phyloP scores from a whole-genome alignment of 140 eudicot species.

The Senecio squalidus region DNA sequence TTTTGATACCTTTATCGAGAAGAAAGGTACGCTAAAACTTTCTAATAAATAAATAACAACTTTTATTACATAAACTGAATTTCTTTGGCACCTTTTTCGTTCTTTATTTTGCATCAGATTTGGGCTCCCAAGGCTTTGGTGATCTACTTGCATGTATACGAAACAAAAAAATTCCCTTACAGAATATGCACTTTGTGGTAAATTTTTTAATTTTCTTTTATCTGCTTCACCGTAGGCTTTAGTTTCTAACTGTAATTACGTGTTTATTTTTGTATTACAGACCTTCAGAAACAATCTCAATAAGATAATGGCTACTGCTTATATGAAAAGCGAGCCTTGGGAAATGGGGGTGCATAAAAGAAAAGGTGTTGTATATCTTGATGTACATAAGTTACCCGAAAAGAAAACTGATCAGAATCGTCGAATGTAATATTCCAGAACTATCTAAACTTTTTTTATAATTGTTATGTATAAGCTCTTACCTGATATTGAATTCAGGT shows the following conservation, averaged over 20 bases:
- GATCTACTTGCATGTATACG: slow-evolving; percentile 84
- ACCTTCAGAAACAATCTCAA: slow-evolving; percentile 96
- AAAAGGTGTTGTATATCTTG: slow-evolving; percentile 95
- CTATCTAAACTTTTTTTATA: neutral
- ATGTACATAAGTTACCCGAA: slow-evolving; percentile 94
- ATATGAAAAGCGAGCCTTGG: slow-evolving; percentile 92
- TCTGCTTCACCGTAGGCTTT: slow-evolving; percentile 13
- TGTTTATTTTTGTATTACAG: slow-evolving; percentile 38
- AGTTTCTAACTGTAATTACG: neutral
- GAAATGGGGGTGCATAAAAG: slow-evolving; percentile 99
- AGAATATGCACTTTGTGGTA: slow-evolving; percentile 97
- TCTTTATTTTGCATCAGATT: slow-evolving; percentile 39
- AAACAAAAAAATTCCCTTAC: slow-evolving; percentile 73
- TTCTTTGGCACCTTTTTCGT: neutral
- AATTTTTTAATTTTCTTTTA: slow-evolving; percentile 7
- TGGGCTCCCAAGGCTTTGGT: slow-evolving; percentile 97
- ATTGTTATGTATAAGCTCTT: neutral
- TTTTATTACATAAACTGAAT: slow-evolving; percentile 1
- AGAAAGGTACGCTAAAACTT: slow-evolving; percentile 49
- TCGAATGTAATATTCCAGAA: slow-evolving; percentile 47
- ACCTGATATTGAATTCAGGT: slow-evolving; percentile 38
- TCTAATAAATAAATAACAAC: neutral
- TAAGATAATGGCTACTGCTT: slow-evolving; percentile 97
- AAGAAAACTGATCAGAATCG: slow-evolving; percentile 77
- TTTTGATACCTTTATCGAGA: slow-evolving; percentile 83